Percentiles rank a stretch among this genome's conserved stretches.
Conservation (phyloP, 2,329 filamentous ascomycete genomes). For the Penicillium olsonii region DNA sequence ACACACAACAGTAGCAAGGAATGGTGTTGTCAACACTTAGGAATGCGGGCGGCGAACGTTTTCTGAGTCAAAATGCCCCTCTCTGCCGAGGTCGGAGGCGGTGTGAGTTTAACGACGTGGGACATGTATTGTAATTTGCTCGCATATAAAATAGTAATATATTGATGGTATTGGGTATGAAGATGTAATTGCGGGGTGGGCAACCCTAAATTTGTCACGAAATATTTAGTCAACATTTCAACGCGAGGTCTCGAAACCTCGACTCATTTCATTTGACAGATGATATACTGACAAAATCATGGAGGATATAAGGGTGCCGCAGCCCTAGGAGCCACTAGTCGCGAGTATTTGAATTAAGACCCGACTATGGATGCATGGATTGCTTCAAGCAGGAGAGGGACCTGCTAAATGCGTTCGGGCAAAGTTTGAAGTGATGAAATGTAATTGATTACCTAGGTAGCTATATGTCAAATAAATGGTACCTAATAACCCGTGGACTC, state of each 20-base stretch:
- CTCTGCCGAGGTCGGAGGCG: background rate
- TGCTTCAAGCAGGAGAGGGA: too few relatives aligned
- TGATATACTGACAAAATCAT: background rate
- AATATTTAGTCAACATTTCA: background rate
- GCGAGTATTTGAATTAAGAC: too few relatives aligned
- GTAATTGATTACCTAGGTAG: too few relatives aligned
- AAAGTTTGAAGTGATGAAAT: too few relatives aligned
- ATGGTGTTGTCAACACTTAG: background rate
- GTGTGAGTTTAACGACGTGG: background rate
- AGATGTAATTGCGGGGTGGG: background rate
- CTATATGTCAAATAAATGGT: too few relatives aligned
- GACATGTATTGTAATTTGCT: background rate
- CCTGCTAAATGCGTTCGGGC: too few relatives aligned
- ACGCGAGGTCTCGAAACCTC: background rate
- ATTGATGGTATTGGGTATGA: background rate
- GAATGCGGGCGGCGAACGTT: background rate
- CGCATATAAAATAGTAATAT: background rate
- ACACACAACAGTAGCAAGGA: background rate
- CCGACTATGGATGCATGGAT: too few relatives aligned
- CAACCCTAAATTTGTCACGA: background rate
- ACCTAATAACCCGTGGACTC: too few relatives aligned
- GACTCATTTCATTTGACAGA: background rate
- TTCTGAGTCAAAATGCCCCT: background rate
- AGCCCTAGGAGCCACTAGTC: too few relatives aligned
- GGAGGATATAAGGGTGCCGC: background rate